Evolutionary conservation across 2,329 filamentous ascomycete species (phyloP).

Genomic region (Apiospora rasikravindrae): DNA sequence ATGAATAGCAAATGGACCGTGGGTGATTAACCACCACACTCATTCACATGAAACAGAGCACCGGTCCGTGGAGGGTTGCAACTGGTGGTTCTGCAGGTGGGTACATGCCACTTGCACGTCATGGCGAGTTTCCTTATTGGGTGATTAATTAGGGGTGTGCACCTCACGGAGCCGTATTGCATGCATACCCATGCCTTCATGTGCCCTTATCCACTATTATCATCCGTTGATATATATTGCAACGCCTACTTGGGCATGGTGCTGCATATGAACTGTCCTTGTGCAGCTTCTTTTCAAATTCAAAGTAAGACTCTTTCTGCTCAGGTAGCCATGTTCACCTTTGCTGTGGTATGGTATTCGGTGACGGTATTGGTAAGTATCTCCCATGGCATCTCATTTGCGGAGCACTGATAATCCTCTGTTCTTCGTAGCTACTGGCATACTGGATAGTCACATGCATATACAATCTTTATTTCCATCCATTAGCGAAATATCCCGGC

Average conservation of each 20-base stretch:
- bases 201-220: neutral
- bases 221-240: neutral
- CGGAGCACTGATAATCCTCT: neutral
- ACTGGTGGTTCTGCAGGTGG: no score
- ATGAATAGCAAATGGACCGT: no score
- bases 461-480: slow-evolving; percentile 29
- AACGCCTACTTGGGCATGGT: neutral
- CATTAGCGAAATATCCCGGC: slow-evolving; percentile 30
- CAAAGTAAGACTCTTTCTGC: neutral
- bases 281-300: neutral
- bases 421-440: neutral
- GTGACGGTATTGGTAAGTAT: neutral
- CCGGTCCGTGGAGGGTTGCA: neutral
- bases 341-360: neutral
- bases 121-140: neutral
- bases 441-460: slow-evolving; percentile 11
- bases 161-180: no score
- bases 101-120: neutral
- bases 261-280: neutral
- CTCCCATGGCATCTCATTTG: neutral
- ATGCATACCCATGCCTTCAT: neutral
- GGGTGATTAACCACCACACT: neutral
- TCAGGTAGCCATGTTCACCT: neutral
- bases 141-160: neutral
- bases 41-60: neutral